Conservation (phyloP, 2,329 filamentous ascomycete species). For the Fusarium brevicatenulatum region DNA sequence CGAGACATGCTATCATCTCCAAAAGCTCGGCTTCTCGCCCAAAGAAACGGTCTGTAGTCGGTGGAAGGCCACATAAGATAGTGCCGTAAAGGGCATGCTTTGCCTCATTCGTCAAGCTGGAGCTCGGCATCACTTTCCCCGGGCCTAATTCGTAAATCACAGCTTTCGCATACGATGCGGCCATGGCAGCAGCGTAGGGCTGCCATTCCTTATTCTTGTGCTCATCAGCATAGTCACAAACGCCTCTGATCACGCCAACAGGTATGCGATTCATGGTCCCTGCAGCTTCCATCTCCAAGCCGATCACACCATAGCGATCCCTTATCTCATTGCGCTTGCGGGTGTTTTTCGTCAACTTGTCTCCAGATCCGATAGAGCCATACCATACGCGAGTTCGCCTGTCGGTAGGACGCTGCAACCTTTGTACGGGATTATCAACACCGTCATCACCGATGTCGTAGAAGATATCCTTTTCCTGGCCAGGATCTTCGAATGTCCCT, state of each 20-base stretch:
- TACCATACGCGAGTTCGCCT: slow-evolving; percentile 2
- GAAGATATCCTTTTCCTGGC: slow-evolving; percentile 44
- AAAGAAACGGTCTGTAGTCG: neutral
- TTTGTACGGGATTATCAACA: neutral
- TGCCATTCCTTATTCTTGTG: neutral
- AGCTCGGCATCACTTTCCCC: neutral
- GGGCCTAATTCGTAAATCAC: neutral
- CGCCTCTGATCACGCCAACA: neutral
- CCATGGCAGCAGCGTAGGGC: neutral
- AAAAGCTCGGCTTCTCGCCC: neutral
- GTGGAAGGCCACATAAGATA: neutral
- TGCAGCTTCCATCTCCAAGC: neutral
- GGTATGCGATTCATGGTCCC: neutral
- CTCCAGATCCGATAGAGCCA: neutral
- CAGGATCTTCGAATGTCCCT: slow-evolving; percentile 47
- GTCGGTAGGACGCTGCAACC: neutral
- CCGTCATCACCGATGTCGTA: slow-evolving; percentile 7
- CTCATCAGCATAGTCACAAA: neutral
- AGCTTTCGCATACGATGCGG: neutral
- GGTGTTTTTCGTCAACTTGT: neutral
- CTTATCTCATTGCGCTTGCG: neutral
- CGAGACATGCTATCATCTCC: no score
- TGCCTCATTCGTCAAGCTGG: neutral
- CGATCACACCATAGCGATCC: neutral
- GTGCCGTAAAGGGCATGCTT: neutral